Conservation (phyloP, 768 basidiomycete species). For the Pisolithus microcarpus region DNA sequence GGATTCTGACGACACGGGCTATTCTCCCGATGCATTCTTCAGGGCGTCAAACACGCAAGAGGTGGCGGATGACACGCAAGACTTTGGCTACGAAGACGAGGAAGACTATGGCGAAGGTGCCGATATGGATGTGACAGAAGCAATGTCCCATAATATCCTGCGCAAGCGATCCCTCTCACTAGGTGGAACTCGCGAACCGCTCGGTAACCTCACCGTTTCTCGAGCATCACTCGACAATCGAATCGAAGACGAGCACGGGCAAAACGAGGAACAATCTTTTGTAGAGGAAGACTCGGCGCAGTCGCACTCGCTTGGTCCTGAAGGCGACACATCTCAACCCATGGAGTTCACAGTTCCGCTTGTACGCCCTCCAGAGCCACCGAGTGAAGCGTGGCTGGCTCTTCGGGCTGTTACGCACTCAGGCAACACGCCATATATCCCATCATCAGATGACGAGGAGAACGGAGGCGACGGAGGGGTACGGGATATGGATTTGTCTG, state of each 20-base stretch:
- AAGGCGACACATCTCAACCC: conserved; percentile 39
- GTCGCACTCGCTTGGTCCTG: conserved; percentile 27
- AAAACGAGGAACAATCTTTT: conserved; percentile 20
- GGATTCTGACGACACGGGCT: conserved; percentile 60
- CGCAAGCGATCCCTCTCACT: conserved; percentile 50
- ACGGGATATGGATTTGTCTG: conserved; percentile 46
- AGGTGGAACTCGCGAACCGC: conserved; percentile 27
- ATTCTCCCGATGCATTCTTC: conserved; percentile 43
- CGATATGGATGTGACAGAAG: conserved; percentile 72
- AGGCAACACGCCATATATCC: conserved; percentile 48
- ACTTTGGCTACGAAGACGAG: conserved; percentile 29
- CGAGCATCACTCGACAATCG: conserved; percentile 5
- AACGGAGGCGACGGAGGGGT: conserved; percentile 26
- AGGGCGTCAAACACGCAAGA: conserved; percentile 29
- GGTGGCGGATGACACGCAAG: conserved; percentile 34
- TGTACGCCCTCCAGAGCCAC: conserved; percentile 43
- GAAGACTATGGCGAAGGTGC: conserved; percentile 31
- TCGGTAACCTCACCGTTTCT: conserved; percentile 22
- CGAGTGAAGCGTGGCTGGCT: conserved; percentile 60
- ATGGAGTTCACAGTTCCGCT: conserved; percentile 78
- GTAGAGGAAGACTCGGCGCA: conserved; percentile 22
- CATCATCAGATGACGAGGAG: conserved; percentile 44
- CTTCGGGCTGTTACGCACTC: conserved; percentile 68
- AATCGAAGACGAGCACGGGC: conserved; percentile 9
- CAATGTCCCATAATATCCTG: conserved; percentile 41